Evolutionary conservation across 108 stramenopile species (phyloP).

Genomic region (Nannochloropsis gaditana): DNA sequence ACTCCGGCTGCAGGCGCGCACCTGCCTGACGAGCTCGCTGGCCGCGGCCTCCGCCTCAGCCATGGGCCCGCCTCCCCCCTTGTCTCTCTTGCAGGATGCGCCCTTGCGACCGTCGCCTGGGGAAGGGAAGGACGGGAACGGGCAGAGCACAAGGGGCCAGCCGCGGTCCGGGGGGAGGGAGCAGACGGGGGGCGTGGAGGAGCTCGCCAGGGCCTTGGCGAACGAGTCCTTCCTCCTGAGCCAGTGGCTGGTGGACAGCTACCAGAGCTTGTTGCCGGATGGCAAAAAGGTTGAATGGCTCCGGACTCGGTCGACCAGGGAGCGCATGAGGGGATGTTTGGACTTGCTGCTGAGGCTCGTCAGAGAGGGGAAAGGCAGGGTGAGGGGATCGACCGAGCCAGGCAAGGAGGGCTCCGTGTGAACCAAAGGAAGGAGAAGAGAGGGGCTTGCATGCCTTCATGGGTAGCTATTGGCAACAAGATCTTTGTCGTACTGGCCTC

Average conservation of each 20-base stretch:
- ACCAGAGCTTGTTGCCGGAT: neutral
- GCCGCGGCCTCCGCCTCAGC: neutral
- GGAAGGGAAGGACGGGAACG: neutral
- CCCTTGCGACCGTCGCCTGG: neutral
- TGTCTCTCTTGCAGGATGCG: neutral
- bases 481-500: too few species aligned
- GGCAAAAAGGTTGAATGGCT: neutral
- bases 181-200: neutral
- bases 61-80: neutral
- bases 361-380: neutral
- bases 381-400: too few species aligned
- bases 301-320: neutral
- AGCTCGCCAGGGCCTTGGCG: neutral
- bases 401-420: too few species aligned
- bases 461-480: too few species aligned
- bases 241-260: neutral
- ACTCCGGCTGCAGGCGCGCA: neutral
- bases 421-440: too few species aligned
- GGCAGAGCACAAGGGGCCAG: too few species aligned
- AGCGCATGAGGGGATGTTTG: neutral
- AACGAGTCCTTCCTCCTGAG: neutral
- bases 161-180: neutral
- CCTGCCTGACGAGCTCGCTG: conserved; percentile 10
- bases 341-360: neutral
- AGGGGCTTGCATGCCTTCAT: too few species aligned